A percentile compares a stretch with the other conserved stretches of the same genome.
Conservation (phyloP, 2,329 filamentous ascomycete genomes). For the Paracorniculantispora psalliotae region DNA sequence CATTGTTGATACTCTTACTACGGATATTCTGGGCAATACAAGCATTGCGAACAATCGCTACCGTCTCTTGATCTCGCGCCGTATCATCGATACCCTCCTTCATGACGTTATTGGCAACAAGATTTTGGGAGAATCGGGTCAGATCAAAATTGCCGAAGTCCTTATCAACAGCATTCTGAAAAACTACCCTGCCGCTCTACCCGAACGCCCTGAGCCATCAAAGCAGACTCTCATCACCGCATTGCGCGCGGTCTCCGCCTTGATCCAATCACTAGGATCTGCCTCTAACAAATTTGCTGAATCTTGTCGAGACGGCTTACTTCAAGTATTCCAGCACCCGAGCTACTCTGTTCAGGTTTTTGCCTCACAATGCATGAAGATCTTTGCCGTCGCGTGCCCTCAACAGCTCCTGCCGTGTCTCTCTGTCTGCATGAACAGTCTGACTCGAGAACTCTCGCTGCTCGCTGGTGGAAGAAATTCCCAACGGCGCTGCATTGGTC, state of each 20-base stretch:
- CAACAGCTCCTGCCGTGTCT: slow-evolving; percentile 87
- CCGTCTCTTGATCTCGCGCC: slow-evolving; percentile 76
- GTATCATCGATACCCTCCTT: slow-evolving; percentile 77
- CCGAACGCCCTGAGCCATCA: slow-evolving; percentile 80
- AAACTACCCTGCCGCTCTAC: slow-evolving; percentile 85
- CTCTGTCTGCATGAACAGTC: slow-evolving; percentile 93
- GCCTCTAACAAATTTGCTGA: slow-evolving; percentile 78
- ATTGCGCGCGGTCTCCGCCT: slow-evolving; percentile 70
- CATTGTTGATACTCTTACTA: slow-evolving; percentile 75
- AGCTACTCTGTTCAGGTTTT: slow-evolving; percentile 95
- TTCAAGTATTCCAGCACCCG: slow-evolving; percentile 88
- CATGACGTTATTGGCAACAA: slow-evolving; percentile 76
- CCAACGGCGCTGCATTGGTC: slow-evolving; percentile 78
- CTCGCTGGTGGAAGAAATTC: slow-evolving; percentile 72
- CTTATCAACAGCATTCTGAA: slow-evolving; percentile 86
- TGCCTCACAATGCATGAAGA: slow-evolving; percentile 78
- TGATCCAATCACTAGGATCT: slow-evolving; percentile 77
- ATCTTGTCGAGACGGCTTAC: slow-evolving; percentile 73
- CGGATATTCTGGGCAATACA: slow-evolving; percentile 71
- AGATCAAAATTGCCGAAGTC: slow-evolving; percentile 73
- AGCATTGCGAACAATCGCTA: slow-evolving; percentile 81
- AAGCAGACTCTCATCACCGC: slow-evolving; percentile 80
- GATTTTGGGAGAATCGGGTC: slow-evolving; percentile 84
- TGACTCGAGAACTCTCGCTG: slow-evolving; percentile 78
- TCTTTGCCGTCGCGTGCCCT: slow-evolving; percentile 84